Evolutionary conservation across 257 asterid species (phyloP), one percentile per base, ranked within the genome.

Genomic region (Gardenia jasminoides): DNA sequence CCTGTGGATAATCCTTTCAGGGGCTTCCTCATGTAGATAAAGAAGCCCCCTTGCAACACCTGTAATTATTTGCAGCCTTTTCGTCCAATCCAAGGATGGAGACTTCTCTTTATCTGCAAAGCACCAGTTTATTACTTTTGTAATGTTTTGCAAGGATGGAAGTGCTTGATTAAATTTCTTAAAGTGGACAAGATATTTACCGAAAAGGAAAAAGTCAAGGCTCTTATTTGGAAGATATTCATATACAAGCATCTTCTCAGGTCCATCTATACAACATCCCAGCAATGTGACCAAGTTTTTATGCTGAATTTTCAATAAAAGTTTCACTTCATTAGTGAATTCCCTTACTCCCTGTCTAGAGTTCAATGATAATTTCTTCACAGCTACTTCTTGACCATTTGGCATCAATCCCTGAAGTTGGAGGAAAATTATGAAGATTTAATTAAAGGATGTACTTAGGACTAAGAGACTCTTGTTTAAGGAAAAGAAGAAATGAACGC

Each of bases 21-120:
- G 97, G 73, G 97, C 95, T 80, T 90, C 98, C 87, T 92, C 98
- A 36, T 94, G 98, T 83, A 94, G 82, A 87, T 91, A 94, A 65
- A 88, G 89, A 86, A 94, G 97, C 70, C 97, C 98, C 83, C 97
- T 83, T 62, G 91, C 93, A 31, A 92, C 70, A 73, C 98, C 97
- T 50, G 73, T 86, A 52, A 92, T 79, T 83, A 94, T 89, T 26
- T 28, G 84, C 73, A 85, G 85, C 39, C 98, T 83, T 76, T 78
- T 88, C 11, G 46, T 70, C 98, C 98, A 94, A 77, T 88, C 93
- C 85, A 94, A 78, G 65, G 84, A 82, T 20, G 82, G 76, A 43
- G 91, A 84, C 84, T 88, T 87, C 83, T 67, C 77, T 78, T 78
- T 85, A 78, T 86, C 98, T 93, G 95, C 80, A 82, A 85, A 82